Evolutionary conservation across 768 basidiomycete genomes (phyloP).

Genomic region (Cyclocybe cylindracea): DNA sequence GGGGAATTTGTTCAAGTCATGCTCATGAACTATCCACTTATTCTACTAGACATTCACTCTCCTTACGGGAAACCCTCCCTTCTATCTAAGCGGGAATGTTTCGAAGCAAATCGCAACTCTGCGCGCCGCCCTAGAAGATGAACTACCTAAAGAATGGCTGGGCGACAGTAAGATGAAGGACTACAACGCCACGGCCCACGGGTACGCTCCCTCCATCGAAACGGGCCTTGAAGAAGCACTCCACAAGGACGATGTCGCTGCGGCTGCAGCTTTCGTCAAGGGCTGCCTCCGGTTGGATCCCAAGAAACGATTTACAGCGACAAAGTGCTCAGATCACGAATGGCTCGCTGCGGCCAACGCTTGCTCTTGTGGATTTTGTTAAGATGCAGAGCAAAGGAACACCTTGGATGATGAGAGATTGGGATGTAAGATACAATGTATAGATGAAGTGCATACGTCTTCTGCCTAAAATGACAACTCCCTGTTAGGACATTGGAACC

Average conservation of each 20-base stretch:
- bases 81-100: not conserved
- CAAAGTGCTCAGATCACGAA: not conserved
- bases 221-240: not conserved
- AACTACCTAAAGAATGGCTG: not conserved
- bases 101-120: conserved; percentile 2
- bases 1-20: not conserved
- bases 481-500: no score
- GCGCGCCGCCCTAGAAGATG: conserved; percentile 3
- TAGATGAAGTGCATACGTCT: no score
- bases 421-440: no score
- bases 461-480: no score
- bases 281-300: conserved; percentile 13
- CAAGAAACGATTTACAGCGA: not conserved
- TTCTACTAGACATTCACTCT: conserved; percentile 7
- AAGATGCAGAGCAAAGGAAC: no score
- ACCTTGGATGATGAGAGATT: no score
- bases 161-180: conserved; percentile 5
- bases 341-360: conserved; percentile 6
- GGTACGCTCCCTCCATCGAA: conserved; percentile 4
- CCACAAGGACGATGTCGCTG: conserved; percentile 2
- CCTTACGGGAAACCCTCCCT: conserved; percentile 6
- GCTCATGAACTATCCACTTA: not conserved
- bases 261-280: conserved; percentile 10
- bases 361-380: conserved; percentile 12
- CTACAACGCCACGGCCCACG: not conserved